Percentiles rank a stretch among this genome's conserved stretches.
These are phyloP conservation scores for Fusarium armeniacum DNA, from an alignment of 2,329 filamentous ascomycete species.

Conservation along the genomic window DNA sequence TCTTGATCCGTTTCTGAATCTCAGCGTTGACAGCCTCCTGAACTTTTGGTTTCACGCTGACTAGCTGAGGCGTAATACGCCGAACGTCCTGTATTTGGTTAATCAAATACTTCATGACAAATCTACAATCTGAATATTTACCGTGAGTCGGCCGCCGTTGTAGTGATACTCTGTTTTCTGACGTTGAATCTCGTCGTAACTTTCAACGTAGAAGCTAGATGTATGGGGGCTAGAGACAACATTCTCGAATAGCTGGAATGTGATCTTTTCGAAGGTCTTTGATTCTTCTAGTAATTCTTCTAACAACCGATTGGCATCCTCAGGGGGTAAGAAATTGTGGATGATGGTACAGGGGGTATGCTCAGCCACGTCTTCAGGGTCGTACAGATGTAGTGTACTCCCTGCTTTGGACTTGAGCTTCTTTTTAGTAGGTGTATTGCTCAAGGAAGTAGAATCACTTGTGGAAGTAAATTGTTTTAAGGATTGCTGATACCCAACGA, in stretches of 20 bases:
- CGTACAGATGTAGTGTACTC: slow-evolving; percentile 85
- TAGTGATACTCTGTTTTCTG: slow-evolving; percentile 89
- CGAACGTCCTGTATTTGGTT: slow-evolving; percentile 73
- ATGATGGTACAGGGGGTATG: slow-evolving; percentile 93
- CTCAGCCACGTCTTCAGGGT: slow-evolving; percentile 82
- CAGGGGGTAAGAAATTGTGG: slow-evolving; percentile 84
- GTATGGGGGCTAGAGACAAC: slow-evolving; percentile 90
- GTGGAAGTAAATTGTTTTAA: slow-evolving; percentile 65
- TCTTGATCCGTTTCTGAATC: slow-evolving; percentile 77
- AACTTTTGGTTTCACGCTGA: slow-evolving; percentile 76
- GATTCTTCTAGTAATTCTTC: slow-evolving; percentile 82
- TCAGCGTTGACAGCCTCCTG: slow-evolving; percentile 82
- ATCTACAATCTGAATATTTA: slow-evolving; percentile 51
- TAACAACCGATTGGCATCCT: slow-evolving; percentile 80
- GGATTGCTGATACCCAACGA: slow-evolving; percentile 73
- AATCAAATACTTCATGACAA: slow-evolving; percentile 12
- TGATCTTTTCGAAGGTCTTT: slow-evolving; percentile 75
- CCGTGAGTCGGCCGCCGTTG: slow-evolving; percentile 80
- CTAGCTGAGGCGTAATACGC: slow-evolving; percentile 80
- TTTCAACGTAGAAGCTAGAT: slow-evolving; percentile 85
- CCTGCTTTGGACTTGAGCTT: slow-evolving; percentile 79
- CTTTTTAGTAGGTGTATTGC: slow-evolving; percentile 56
- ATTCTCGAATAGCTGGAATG: slow-evolving; percentile 90
- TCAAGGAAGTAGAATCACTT: slow-evolving; percentile 28
- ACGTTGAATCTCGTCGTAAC: slow-evolving; percentile 73